phyloP scores from a whole-genome alignment of 345 rosid species.

The Viola odorata region DNA sequence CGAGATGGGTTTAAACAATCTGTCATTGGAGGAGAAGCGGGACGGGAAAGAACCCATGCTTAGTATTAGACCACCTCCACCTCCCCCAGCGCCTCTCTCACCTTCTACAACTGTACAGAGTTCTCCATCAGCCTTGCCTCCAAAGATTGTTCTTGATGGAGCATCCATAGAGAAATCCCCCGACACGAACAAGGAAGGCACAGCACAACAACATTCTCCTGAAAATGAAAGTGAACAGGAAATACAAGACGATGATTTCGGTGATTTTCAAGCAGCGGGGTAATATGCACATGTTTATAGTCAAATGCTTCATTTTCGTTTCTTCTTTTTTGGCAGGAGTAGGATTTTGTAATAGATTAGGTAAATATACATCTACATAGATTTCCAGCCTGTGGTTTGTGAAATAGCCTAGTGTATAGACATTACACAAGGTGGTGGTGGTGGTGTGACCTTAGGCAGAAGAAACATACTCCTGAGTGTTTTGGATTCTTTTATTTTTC shows the following conservation, averaged over 20 bases:
- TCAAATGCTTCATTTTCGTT: background rate
- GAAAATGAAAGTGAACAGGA: constrained; percentile 38
- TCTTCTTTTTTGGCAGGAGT: background rate
- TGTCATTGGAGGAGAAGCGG: constrained; percentile 55
- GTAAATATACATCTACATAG: background rate
- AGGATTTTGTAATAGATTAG: background rate
- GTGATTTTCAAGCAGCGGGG: constrained; percentile 94
- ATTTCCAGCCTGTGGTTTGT: constrained; percentile 7
- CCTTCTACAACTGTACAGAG: constrained; percentile 35
- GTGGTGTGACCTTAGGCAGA: too few relatives aligned
- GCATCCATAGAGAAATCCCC: constrained; percentile 20
- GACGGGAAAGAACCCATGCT: constrained; percentile 44
- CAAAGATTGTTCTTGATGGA: constrained; percentile 28
- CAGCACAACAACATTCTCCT: constrained; percentile 25
- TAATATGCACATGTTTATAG: constrained; percentile 9
- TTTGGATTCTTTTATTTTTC: too few relatives aligned
- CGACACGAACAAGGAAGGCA: constrained; percentile 21
- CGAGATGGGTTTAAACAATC: constrained; percentile 53
- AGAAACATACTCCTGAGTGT: too few relatives aligned
- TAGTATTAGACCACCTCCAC: constrained; percentile 72
- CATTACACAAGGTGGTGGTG: too few relatives aligned
- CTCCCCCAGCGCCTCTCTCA: constrained; percentile 66
- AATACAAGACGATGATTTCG: constrained; percentile 76
- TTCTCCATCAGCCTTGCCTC: constrained; percentile 36
- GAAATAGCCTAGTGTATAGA: background rate